A percentile compares a stretch with the other conserved stretches of the same genome.
phyloP scores from a whole-genome alignment of 768 basidiomycete genomes.

The Amylocystis lapponica region DNA sequence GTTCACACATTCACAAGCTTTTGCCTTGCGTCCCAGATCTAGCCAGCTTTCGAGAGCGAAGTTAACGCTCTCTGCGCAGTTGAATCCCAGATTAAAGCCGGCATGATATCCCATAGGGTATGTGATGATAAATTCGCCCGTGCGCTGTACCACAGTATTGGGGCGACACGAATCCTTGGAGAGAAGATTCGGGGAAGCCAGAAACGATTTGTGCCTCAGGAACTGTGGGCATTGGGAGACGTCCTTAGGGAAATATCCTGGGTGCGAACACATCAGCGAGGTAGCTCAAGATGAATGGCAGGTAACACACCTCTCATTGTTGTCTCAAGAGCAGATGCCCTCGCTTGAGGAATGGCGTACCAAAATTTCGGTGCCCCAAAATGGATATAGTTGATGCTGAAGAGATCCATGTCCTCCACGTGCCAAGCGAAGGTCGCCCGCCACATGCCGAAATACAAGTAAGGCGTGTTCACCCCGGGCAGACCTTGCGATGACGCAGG shows the following conservation, averaged over 20 bases:
- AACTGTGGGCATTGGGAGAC: constrained; percentile 86
- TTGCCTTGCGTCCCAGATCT: constrained; percentile 78
- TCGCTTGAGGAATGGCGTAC: constrained; percentile 92
- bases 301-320: constrained; percentile 84
- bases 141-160: constrained; percentile 85
- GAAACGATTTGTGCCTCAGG: constrained; percentile 92
- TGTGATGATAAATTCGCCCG: constrained; percentile 95
- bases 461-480: constrained; percentile 95
- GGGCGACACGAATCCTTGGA: constrained; percentile 75
- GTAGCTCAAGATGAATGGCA: neutral
- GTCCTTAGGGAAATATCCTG: constrained; percentile 88
- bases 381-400: constrained; percentile 98
- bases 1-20: constrained; percentile 65
- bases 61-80: constrained; percentile 96
- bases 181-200: constrained; percentile 82
- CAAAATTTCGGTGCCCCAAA: constrained; percentile 97
- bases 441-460: constrained; percentile 99
- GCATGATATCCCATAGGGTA: constrained; percentile 95
- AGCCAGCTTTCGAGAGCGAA: constrained; percentile 95
- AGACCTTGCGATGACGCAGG: constrained; percentile 63
- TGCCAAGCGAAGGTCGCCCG: constrained; percentile 98
- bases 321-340: constrained; percentile 77
- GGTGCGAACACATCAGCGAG: neutral
- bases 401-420: constrained; percentile 99
- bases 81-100: constrained; percentile 94